Base-by-base conservation (phyloP, 176 grass and related monocot genomes). In the Zizania latifolia region DNA sequence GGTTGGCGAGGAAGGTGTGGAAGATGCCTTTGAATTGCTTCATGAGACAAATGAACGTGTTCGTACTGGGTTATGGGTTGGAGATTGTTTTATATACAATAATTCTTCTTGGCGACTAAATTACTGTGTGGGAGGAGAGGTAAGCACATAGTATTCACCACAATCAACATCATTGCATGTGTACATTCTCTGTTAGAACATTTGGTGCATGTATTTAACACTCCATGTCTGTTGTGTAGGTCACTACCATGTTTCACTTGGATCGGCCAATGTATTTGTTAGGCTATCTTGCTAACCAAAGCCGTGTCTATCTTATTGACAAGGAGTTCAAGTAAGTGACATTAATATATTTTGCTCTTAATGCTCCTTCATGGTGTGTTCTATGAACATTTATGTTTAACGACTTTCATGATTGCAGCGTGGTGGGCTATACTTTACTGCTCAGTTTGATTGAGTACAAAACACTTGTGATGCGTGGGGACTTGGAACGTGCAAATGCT, bases 121-220 rank as follows among this genome's bases (percentile, higher is more conserved):
- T 83, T 98, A 98, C 71, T 98, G 91, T 19, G 95, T 98, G 65
- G 95, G 95, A 78, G 95, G 91, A 82, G 95, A 98, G 95, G 95
- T 98, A 73, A 28, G 32, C 74, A 22, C n/a, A n/a, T n/a, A n/a
- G n/a, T 79, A 78, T 68, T 31, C 22, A 15, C 37, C 27, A 37
- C 36, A 33, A 22, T 19, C 4, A 68, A 68, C 57, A 17, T 3
- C 17, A 46, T 27, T 67, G 3, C 65, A 33, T 72, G 16, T 28
- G 21, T 51, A 10, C 12, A n/a, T n/a, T 59, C 65, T 76, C 23
- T 46, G 31, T 61, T 67, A 58, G 13, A n/a, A n/a, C n/a, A n/a
- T n/a, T n/a, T n/a, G n/a, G n/a, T n/a, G n/a, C n/a, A n/a, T n/a
- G n/a, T n/a, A n/a, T n/a, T n/a, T n/a, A n/a, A n/a, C n/a, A n/a